phyloP scores from a whole-genome alignment of 73 alveolate species.

The Paramecium biaurelia region DNA sequence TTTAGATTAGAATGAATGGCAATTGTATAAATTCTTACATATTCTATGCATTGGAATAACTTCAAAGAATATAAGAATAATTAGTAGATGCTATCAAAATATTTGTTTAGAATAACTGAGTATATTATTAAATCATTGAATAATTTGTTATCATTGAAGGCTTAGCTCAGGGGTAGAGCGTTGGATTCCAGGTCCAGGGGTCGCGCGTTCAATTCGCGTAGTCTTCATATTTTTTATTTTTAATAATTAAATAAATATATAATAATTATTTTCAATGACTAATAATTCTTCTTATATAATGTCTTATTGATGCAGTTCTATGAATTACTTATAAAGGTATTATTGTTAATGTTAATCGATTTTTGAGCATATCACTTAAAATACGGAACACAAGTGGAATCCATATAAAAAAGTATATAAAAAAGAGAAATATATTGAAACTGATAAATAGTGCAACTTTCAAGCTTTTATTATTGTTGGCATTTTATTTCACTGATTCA shows the following conservation, averaged over 20 bases:
- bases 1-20: no score
- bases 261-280: neutral
- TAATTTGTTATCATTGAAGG: conserved; percentile 28
- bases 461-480: neutral
- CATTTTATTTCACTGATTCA: neutral
- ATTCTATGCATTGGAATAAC: no score
- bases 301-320: neutral
- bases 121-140: neutral
- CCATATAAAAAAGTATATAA: conserved; percentile 55
- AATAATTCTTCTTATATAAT: neutral
- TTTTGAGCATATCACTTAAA: neutral
- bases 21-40: no score
- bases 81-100: conserved; percentile 93
- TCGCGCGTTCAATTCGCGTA: conserved; percentile 68
- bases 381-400: conserved; percentile 41
- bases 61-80: no score
- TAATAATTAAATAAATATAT: neutral
- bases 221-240: conserved; percentile 52
- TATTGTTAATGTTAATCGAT: neutral
- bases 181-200: conserved; percentile 70
- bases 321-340: conserved; percentile 34
- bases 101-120: conserved; percentile 35
- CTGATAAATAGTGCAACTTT: conserved; percentile 48
- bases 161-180: conserved; percentile 73
- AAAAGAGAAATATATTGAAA: conserved; percentile 10